Base-by-base conservation (phyloP, 1,139 yeast genomes). In the Zygosaccharomyces sapae region DNA sequence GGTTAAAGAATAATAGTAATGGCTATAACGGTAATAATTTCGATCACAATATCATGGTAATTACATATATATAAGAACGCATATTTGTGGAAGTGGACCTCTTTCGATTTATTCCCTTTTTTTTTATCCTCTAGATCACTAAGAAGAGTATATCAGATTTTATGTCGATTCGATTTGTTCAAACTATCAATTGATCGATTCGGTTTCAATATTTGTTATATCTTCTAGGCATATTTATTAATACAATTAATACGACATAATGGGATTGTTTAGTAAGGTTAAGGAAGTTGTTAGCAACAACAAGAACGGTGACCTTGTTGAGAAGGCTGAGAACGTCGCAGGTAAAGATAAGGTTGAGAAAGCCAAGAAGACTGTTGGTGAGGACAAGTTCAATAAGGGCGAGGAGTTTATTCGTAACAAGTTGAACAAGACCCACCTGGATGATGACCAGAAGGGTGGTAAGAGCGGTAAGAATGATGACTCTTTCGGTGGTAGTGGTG, bases 191-290 rank as follows among this genome's bases (percentile, higher is more conserved):
- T 29, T 29, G 34, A 31, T 31, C 34, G 19, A 12, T 31, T 31
- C 34, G 34, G 25, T 22, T 22, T 22, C 25, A 4, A 31, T 31
- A 31, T 22, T 22, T 22, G 25, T 22, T 22, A 22, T 22, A 22
- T 22, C 25, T 22, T 22, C 25, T 6, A 22, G 7, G 9, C 7
- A 22, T 22, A 22, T 22, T 22, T 22, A 22, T 22, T 5, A 22
- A 22, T 22, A 22, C 25, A 6, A 6, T 6, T 22, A 22, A n/a
- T n/a, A 6, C 27, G 13, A 16, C 19, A 58, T 33, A 52, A 67
- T 67, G 70, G 69, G 70, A 39, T 56, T 67, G 35, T 59, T 66
- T 44, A 68, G 65, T 50, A 61, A 54, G 45, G 63, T 64, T 22
- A 63, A 54, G 47, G 43, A 55, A 16, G 45, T 39, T 30, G 46